These are phyloP conservation scores for Brassica juncea DNA, from an alignment of 345 rosid species.

Conservation along the genomic window DNA sequence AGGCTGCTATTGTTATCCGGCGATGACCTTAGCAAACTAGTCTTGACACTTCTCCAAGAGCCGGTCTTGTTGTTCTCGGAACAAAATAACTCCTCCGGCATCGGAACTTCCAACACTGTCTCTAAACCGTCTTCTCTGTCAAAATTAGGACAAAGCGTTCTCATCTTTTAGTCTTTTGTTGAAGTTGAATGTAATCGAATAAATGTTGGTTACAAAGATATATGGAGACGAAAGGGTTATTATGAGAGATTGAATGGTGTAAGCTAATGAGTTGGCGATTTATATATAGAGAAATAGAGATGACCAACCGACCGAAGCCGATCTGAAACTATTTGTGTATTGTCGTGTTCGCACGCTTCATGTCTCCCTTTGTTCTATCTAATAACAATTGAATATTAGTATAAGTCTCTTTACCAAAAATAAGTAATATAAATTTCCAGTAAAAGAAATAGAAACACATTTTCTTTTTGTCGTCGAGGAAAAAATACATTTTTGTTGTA, in stretches of 20 bases:
- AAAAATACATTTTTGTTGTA: background rate
- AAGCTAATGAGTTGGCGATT: slow-evolving; percentile 21
- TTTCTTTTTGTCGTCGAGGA: background rate
- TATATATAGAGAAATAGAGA: slow-evolving; percentile 20
- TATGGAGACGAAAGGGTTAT: slow-evolving; percentile 11
- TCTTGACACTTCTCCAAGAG: slow-evolving; percentile 39
- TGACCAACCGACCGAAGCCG: slow-evolving; percentile 41
- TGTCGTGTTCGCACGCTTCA: slow-evolving; percentile 49
- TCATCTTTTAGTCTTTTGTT: slow-evolving; percentile 46
- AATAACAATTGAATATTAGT: background rate
- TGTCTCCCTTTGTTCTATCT: slow-evolving; percentile 32
- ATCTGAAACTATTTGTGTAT: slow-evolving; percentile 37
- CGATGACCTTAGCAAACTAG: slow-evolving; percentile 37
- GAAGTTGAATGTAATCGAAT: background rate
- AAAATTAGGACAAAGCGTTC: slow-evolving; percentile 78
- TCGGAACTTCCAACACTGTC: slow-evolving; percentile 84
- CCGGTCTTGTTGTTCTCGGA: slow-evolving; percentile 37
- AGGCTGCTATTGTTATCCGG: slow-evolving; percentile 33
- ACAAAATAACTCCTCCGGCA: slow-evolving; percentile 77
- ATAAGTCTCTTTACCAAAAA: background rate
- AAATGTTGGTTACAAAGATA: slow-evolving; percentile 17
- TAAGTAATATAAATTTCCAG: background rate
- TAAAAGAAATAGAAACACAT: background rate
- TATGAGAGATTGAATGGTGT: slow-evolving; percentile 21
- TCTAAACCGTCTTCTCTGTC: slow-evolving; percentile 79